Percentiles rank a stretch among this genome's conserved stretches.
Evolutionary conservation across 2,329 filamentous ascomycete species (phyloP).

Genomic region (Aspergillus fructus): DNA sequence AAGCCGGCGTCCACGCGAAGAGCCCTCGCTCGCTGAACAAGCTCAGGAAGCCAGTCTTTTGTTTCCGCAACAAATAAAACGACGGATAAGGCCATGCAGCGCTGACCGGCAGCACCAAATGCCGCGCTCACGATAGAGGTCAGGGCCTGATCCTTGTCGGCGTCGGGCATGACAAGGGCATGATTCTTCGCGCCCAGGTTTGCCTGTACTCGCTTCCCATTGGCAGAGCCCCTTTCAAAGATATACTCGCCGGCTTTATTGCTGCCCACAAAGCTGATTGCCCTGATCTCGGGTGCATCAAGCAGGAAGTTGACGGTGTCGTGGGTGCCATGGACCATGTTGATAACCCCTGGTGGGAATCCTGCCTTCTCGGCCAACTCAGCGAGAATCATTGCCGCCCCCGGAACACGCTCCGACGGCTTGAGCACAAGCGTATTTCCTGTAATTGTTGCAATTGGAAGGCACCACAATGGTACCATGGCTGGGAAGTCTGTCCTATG

Average conservation of each 20-base stretch:
- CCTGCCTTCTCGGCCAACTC: conserved; percentile 64
- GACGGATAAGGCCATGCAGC: conserved; percentile 68
- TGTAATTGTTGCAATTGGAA: conserved; percentile 64
- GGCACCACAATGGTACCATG: conserved; percentile 69
- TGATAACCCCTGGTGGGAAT: conserved; percentile 65
- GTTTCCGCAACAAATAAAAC: conserved; percentile 65
- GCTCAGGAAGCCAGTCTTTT: conserved; percentile 63
- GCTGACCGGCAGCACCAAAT: conserved; percentile 67
- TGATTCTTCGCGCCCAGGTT: conserved; percentile 72
- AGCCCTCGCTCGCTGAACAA: conserved; percentile 61
- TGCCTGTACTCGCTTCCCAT: conserved; percentile 70
- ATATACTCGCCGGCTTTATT: conserved; percentile 71
- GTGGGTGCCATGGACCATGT: conserved; percentile 64
- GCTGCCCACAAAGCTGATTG: conserved; percentile 66
- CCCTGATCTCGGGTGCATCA: conserved; percentile 67
- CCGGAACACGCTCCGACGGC: conserved; percentile 65
- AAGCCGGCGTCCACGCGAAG: conserved; percentile 63
- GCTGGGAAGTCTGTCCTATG: conserved; percentile 59
- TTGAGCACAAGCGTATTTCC: conserved; percentile 66
- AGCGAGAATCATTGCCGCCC: conserved; percentile 65
- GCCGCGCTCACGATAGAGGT: conserved; percentile 67
- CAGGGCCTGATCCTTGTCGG: conserved; percentile 67
- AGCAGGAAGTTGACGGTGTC: conserved; percentile 69
- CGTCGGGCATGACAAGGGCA: conserved; percentile 65
- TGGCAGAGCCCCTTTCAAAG: conserved; percentile 63